Conservation (phyloP, 2,329 filamentous ascomycete species). For the Furcasterigmium sp. region DNA sequence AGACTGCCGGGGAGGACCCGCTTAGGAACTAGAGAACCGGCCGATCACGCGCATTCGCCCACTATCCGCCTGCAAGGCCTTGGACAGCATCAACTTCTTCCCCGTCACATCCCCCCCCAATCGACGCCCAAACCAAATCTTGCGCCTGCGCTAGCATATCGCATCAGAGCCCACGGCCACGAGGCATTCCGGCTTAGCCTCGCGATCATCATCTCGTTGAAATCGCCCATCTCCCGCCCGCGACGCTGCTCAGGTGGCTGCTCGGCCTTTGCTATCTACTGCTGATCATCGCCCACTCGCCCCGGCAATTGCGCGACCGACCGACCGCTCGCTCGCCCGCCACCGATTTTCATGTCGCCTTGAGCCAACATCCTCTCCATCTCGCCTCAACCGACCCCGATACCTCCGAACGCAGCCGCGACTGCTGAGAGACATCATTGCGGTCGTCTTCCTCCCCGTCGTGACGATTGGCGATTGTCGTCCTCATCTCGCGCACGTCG, state of each 20-base stretch:
- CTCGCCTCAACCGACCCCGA: not conserved
- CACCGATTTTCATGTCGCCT: conserved; percentile 14
- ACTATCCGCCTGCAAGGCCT: conserved; percentile 1
- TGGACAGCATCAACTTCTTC: conserved; percentile 5
- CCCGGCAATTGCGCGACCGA: conserved; percentile 13
- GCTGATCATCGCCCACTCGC: not conserved
- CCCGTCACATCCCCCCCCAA: not conserved
- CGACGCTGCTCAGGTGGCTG: too few species aligned
- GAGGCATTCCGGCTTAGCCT: too few species aligned
- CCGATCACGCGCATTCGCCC: conserved; percentile 5
- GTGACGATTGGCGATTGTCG: too few species aligned
- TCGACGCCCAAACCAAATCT: not conserved
- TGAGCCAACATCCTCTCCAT: conserved; percentile 3
- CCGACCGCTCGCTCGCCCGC: conserved; percentile 5
- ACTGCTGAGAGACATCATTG: not conserved
- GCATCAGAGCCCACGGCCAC: not conserved
- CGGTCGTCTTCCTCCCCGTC: not conserved
- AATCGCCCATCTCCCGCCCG: too few species aligned
- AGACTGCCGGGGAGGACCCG: not conserved
- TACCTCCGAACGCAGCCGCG: too few species aligned
- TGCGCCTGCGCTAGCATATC: not conserved
- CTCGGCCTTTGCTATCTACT: too few species aligned
- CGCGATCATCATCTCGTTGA: too few species aligned
- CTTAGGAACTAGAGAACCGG: not conserved
- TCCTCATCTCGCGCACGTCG: conserved; percentile 7